Evolutionary conservation across 73 alveolate genomes (phyloP), one percentile per base, ranked within the genome.

Genomic region (Paramecium bursaria): DNA sequence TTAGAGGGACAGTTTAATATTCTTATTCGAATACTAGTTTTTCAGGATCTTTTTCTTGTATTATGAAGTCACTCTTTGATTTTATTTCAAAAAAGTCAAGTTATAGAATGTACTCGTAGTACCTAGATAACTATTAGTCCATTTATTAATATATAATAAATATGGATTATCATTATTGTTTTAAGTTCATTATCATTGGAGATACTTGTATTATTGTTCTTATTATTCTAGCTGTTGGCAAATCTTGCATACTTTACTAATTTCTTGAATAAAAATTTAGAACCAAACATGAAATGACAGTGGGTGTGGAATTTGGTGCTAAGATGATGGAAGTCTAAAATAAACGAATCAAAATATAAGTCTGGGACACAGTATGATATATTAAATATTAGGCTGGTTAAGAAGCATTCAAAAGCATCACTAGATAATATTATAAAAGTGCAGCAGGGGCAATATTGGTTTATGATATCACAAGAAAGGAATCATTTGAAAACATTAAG

Each of bases 301-400:
- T 95, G 21, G 99, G 99, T 11, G 96, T 95, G 11, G 99, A 96
- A 76, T 92, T 95, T 85, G 99, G 97, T 29, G 86, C 95, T n/a
- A 95, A 92, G 86, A 74, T 92, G 29, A 86, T 96, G 21, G 92
- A 95, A 73, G 85, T 94, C 46, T 90, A 89, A 14, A 87, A 80
- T 27, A 73, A 77, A 19, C 47, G 75, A 23, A 90, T 92, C 30
- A 96, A 94, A 79, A 75, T 96, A 46, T 74, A 92, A 73, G 88
- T 96, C 22, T 96, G 99, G 98, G 99, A 96, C 88, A 96, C 99
- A 4, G n/a, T n/a, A n/a, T n/a, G n/a, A n/a, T n/a, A n/a, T n/a
- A n/a, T n/a, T n/a, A n/a, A n/a, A n/a, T n/a, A n/a, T n/a, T n/a
- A n/a, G n/a, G 99, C 99, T 0, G 99, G 99, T 5, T 94, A 94